Conservation (phyloP, 176 grass and related monocot species). For the Aegilops bicornis region DNA sequence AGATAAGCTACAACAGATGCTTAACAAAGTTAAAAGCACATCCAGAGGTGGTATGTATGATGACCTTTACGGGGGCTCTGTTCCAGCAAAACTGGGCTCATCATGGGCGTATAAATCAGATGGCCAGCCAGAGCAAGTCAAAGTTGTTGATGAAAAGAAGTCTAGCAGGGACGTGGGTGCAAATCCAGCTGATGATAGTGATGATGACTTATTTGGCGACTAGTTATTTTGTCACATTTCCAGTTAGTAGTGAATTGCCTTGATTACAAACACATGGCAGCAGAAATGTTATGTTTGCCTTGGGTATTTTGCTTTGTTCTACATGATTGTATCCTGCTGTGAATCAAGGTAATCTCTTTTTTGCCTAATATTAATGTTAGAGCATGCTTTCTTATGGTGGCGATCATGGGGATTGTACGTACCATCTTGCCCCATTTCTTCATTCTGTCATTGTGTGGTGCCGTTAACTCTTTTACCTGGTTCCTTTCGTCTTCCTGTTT, state of each 20-base stretch:
- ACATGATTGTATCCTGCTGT: conserved; percentile 31
- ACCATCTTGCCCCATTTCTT: conserved; percentile 1
- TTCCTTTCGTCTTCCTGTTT: background rate
- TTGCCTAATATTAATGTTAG: conserved; percentile 37
- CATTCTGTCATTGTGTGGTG: background rate
- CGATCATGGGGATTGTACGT: conserved; percentile 3
- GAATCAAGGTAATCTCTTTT: conserved; percentile 32
- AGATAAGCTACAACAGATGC: conserved; percentile 59
- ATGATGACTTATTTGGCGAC: conserved; percentile 97
- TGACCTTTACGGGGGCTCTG: conserved; percentile 74
- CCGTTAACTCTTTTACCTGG: background rate
- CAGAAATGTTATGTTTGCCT: conserved; percentile 14
- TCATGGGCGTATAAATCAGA: conserved; percentile 83
- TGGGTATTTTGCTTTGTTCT: conserved; percentile 34
- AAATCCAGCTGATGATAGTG: conserved; percentile 57
- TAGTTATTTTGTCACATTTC: conserved; percentile 33
- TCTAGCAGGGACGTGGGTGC: background rate
- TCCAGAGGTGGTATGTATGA: conserved; percentile 65
- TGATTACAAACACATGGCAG: background rate
- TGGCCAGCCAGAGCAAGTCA: conserved; percentile 51
- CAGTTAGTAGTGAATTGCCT: conserved; percentile 7
- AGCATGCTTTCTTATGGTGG: conserved; percentile 28
- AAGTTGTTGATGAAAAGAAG: conserved; percentile 27
- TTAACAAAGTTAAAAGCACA: conserved; percentile 84
- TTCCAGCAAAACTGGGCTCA: conserved; percentile 48